Evolutionary conservation across 192 early-diverging fungal genomes (phyloP).

Genomic region (Entomortierella chlamydospora): DNA sequence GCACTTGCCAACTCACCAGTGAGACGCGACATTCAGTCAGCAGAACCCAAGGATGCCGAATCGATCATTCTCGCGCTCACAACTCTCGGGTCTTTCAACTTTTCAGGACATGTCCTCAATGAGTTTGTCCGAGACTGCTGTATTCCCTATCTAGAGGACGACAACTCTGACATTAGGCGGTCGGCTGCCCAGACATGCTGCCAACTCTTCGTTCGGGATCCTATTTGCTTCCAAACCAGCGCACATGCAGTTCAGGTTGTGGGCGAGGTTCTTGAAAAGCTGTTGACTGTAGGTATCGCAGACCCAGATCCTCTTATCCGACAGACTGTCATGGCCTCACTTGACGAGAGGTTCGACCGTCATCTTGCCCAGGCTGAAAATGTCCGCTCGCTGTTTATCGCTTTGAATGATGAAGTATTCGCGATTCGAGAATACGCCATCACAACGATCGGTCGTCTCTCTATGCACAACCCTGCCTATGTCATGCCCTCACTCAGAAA

Average conservation of each 20-base stretch:
- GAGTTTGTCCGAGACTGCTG: constrained; percentile 92
- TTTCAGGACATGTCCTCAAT: constrained; percentile 81
- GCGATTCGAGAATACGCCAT: constrained; percentile 86
- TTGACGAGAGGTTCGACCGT: constrained; percentile 87
- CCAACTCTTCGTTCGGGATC: constrained; percentile 83
- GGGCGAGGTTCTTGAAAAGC: constrained; percentile 87
- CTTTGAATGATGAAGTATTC: constrained; percentile 93
- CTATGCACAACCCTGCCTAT: constrained; percentile 90
- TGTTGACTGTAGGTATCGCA: constrained; percentile 89
- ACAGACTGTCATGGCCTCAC: constrained; percentile 79
- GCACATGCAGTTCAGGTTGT: constrained; percentile 85
- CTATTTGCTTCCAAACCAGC: constrained; percentile 82
- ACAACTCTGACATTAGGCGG: constrained; percentile 79
- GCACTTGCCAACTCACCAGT: constrained; percentile 32
- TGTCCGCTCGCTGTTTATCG: constrained; percentile 87
- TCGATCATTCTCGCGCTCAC: constrained; percentile 83
- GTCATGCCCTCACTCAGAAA: constrained; percentile 91
- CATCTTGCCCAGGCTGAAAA: constrained; percentile 93
- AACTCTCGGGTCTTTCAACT: constrained; percentile 89
- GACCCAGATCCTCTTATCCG: constrained; percentile 84
- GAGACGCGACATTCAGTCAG: constrained; percentile 35
- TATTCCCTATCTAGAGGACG: constrained; percentile 84
- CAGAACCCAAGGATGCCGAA: constrained; percentile 77
- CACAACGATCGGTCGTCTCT: constrained; percentile 86
- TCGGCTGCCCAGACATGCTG: constrained; percentile 90